These are phyloP conservation scores for Coemansia sp. DNA, from an alignment of 192 early-diverging fungal genomes.

Conservation along the genomic window DNA sequence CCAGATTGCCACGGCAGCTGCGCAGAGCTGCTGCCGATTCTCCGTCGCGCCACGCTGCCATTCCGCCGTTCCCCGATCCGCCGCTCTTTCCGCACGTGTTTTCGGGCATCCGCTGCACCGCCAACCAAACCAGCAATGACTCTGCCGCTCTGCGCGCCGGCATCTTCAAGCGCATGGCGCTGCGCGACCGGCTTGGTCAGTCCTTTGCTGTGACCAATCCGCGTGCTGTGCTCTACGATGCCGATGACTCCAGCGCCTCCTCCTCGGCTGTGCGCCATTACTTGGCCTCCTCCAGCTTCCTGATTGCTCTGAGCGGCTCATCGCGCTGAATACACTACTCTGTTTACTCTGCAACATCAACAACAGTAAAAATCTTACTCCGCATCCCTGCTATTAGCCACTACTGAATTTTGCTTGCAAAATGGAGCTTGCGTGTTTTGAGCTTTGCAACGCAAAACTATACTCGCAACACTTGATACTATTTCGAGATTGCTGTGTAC, in stretches of 20 bases:
- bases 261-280: constrained; percentile 27
- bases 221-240: constrained; percentile 34
- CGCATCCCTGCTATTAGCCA: no score
- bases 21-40: not conserved
- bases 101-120: constrained; percentile 32
- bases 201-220: constrained; percentile 22
- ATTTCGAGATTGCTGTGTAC: no score
- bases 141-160: constrained; percentile 25
- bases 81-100: constrained; percentile 36
- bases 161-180: constrained; percentile 37
- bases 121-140: constrained; percentile 3
- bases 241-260: constrained; percentile 8
- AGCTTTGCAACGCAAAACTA: no score
- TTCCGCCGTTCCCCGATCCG: constrained; percentile 17
- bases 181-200: constrained; percentile 40
- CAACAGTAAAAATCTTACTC: no score
- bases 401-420: no score
- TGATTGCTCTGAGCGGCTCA: constrained; percentile 31
- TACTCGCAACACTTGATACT: no score
- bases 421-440: no score
- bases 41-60: constrained; percentile 4
- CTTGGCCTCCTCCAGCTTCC: constrained; percentile 40
- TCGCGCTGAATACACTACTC: not conserved
- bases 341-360: not conserved
- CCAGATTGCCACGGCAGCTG: not conserved